Evolutionary conservation across 768 basidiomycete genomes (phyloP), one percentile per base, ranked within the genome.

Genomic region (Boletus tomentosulus): DNA sequence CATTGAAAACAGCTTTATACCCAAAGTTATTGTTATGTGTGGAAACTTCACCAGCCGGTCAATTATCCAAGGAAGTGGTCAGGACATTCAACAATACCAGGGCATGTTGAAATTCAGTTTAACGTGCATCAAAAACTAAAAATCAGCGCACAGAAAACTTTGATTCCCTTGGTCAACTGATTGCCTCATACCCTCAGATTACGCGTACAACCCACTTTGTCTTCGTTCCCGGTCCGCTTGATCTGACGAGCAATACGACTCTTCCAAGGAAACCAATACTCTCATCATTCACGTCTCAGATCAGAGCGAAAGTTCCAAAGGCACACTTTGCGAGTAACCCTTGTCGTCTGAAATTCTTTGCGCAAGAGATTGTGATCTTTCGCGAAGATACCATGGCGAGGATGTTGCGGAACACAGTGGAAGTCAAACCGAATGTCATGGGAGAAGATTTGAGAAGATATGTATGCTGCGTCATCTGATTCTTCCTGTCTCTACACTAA

Each of bases 341-440:
- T 2, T 96, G 93, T 71, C 84, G 97, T 19, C 82, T 98, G 62
- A 90, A 91, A 62, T 98, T 97, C 66, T 95, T 95, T 66, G 84
- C 90, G 28, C 95, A 98, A 67, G 97, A 99, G 72, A 85, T 99
- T 50, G 94, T 98, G 42, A 73, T 99, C 25, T 97, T 89, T 65
- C 77, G 97, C 39, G 92, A 98, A 62, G 93, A 98, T 67, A 69
- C 86, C 46, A 98, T 99, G 93, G 82, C 91, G 2, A 80, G 86
- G 60, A 94, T 98, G 92, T 72, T 98, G 57, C 76, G 97, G 61
- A 97, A 98, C 68, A 79, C 92, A 22, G 85, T 98, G 6, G 86
- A 90, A 10, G 85, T 96, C 34, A 97, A 97, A 66, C 85, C 86
- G 3, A 82, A 88, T 44, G 82, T 85, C 24, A 76, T 79, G 45